Evolutionary conservation across 805 yeast genomes (phyloP), one percentile per base, ranked within the genome.

Genomic region (Grigorovia yakushimaensis): DNA sequence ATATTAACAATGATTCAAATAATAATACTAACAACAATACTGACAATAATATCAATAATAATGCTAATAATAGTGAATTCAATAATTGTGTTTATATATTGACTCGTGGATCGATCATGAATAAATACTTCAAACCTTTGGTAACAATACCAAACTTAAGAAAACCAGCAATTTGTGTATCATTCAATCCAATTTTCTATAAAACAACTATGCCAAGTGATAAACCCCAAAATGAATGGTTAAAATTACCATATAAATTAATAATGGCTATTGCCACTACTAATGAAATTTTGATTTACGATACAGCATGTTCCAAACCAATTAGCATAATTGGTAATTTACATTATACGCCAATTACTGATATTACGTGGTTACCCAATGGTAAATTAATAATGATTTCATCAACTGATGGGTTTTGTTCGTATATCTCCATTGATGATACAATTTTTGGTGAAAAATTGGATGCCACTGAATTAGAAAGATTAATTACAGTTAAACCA

Each of bases 221-320:
- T 18, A 24, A 30, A 22, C 30, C 48, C 36, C 73, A 73, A 13
- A 74, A 87, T 50, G 65, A 70, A 23, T 27, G 33, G 33, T 27
- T 27, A 15, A 27, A 27, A 27, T 37, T 89, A 41, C 84, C 87
- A 1, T 88, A 93, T 59, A 77, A 88, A 51, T 76, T 93, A 79
- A 67, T 91, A 0, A 89, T 84, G 67, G 98, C 97, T 0, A 84
- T 93, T 18, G 98, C 96, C 0, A 89, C 97, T 0, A 88, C 86
- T 48, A 96, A 87, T 60, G 76, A 89, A 13, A 83, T 93, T 11
- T 58, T 83, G 8, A 67, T 93, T 1, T 93, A 86, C 65, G 95
- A 88, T 54, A 91, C 98, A 0, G 84, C 81, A 51, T 71, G 73
- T 30, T 57, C 71, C 22, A 64, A 73, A 47, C 95, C 97, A 2